phyloP scores from a whole-genome alignment of 2,329 filamentous ascomycete genomes.

The Sporothrix pallida region DNA sequence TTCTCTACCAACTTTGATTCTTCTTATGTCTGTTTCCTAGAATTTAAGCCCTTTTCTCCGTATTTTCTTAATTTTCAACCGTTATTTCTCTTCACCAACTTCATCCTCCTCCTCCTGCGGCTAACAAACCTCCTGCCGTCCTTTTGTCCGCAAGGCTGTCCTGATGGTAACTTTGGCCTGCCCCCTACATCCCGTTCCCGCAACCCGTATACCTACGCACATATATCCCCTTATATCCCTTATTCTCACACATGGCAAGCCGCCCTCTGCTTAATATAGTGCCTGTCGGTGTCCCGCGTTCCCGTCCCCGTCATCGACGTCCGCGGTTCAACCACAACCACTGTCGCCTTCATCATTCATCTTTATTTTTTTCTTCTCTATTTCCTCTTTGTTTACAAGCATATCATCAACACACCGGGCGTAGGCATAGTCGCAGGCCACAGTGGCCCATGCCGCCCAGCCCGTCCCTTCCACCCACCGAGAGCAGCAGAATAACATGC shows the following conservation, averaged over 20 bases:
- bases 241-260: conserved; percentile 8
- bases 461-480: background rate
- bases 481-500: background rate
- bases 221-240: background rate
- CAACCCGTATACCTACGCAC: conserved; percentile 19
- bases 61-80: background rate
- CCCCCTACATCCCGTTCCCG: conserved; percentile 5
- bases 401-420: background rate
- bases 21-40: background rate
- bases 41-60: background rate
- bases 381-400: too few species aligned
- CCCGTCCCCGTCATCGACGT: conserved; percentile 13
- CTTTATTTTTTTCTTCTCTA: background rate
- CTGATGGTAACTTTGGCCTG: conserved; percentile 1
- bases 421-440: conserved; percentile 13
- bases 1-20: background rate
- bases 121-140: background rate
- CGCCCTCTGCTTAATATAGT: conserved; percentile 19
- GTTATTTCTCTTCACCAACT: background rate
- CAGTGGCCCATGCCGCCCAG: background rate
- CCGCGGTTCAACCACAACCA: conserved; percentile 8
- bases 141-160: conserved; percentile 31
- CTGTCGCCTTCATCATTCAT: background rate
- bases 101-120: background rate
- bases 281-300: conserved; percentile 25